Evolutionary conservation across 805 yeast genomes (phyloP).

Genomic region (Lachancea fermentati): DNA sequence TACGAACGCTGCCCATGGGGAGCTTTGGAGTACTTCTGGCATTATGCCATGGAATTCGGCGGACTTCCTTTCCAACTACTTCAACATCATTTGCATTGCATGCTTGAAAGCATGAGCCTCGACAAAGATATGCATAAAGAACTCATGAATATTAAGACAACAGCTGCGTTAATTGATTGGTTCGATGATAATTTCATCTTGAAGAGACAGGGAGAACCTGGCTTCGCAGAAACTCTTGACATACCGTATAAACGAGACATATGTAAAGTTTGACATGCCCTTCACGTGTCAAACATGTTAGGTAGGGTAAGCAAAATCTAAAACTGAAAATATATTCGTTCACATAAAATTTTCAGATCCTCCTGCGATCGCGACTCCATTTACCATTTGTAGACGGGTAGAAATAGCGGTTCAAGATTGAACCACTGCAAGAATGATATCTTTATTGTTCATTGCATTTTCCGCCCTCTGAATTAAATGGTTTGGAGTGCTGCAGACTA

Average conservation of each 20-base stretch:
- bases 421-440: not conserved
- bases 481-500: not conserved
- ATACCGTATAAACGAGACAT: constrained; percentile 36
- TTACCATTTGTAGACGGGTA: too few relatives aligned
- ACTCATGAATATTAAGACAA: constrained; percentile 54
- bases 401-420: not conserved
- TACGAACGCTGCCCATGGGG: constrained; percentile 78
- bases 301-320: not conserved
- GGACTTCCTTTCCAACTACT: constrained; percentile 80
- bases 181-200: constrained; percentile 66
- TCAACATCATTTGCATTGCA: constrained; percentile 85
- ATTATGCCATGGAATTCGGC: constrained; percentile 60
- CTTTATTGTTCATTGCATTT: not conserved
- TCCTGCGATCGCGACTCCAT: too few relatives aligned
- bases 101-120: constrained; percentile 57
- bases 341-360: not conserved
- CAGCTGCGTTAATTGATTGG: constrained; percentile 74
- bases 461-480: too few relatives aligned
- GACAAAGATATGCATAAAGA: constrained; percentile 46
- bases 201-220: constrained; percentile 59
- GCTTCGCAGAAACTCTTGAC: constrained; percentile 53
- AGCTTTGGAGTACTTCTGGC: constrained; percentile 79
- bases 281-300: not conserved
- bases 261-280: not conserved
- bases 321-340: not conserved